A percentile compares a stretch with the other conserved stretches of the same genome.
These are phyloP conservation scores for Penicillium soppii DNA, from an alignment of 495 filamentous ascomycete genomes.

Conservation along the genomic window DNA sequence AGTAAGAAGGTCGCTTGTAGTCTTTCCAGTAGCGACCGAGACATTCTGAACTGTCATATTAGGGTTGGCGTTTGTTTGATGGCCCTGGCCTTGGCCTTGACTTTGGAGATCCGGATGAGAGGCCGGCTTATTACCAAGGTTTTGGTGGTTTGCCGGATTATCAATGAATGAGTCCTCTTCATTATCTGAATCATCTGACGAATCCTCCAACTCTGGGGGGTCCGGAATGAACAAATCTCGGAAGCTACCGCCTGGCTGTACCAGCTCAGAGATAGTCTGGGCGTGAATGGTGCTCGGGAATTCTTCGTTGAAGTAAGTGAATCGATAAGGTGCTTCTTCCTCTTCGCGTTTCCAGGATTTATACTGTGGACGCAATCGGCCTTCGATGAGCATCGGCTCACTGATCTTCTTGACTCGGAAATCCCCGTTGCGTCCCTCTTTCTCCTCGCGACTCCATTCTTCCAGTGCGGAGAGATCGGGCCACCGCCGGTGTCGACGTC, in stretches of 20 bases:
- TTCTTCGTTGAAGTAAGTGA: slow-evolving; percentile 98
- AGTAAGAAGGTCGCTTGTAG: slow-evolving; percentile 23
- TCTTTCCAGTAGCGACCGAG: slow-evolving; percentile 5
- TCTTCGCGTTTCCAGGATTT: slow-evolving; percentile 79
- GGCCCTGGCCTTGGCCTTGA: slow-evolving; percentile 2
- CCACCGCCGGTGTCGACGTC: slow-evolving; percentile 58
- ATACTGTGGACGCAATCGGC: slow-evolving; percentile 79
- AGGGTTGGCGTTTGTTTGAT: slow-evolving; percentile 6
- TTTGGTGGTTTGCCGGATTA: not conserved
- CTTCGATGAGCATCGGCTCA: slow-evolving; percentile 88
- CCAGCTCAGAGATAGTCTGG: slow-evolving; percentile 87
- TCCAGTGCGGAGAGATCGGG: slow-evolving; percentile 75
- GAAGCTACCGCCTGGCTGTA: slow-evolving; percentile 81
- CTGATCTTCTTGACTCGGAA: slow-evolving; percentile 88
- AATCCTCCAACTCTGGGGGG: slow-evolving; percentile 61
- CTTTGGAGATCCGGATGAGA: not conserved
- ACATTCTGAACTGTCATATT: not conserved
- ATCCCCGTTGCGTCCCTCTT: slow-evolving; percentile 83
- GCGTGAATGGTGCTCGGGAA: slow-evolving; percentile 92
- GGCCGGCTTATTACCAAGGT: slow-evolving; percentile 3
- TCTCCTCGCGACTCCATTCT: slow-evolving; percentile 89
- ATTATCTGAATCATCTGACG: slow-evolving; percentile 63
- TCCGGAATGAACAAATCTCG: slow-evolving; percentile 81
- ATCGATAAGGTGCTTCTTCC: slow-evolving; percentile 89
- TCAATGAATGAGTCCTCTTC: slow-evolving; percentile 28